Percentiles rank a stretch among this genome's conserved stretches.
phyloP scores from a whole-genome alignment of 73 alveolate genomes.

The Tetrahymena elliotti region DNA sequence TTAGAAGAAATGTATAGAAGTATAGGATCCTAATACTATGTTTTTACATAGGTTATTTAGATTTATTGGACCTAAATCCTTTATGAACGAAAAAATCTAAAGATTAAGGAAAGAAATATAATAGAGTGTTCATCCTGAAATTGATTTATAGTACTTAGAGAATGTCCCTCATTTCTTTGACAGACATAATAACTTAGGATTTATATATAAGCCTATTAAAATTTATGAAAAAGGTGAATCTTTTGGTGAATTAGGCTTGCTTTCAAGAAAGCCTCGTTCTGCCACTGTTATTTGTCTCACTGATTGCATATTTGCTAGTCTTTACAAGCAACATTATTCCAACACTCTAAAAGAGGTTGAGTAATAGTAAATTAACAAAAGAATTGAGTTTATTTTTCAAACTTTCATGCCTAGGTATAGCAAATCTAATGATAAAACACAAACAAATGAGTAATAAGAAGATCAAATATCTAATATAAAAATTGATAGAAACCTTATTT shows the following conservation, averaged over 20 bases:
- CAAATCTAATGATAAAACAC: background rate
- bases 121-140: background rate
- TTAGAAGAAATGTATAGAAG: background rate
- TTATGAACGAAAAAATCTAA: background rate
- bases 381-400: background rate
- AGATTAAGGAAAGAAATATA: background rate
- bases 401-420: background rate
- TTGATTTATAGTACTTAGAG: background rate
- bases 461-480: background rate
- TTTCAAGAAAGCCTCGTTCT: constrained; percentile 19
- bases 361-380: background rate
- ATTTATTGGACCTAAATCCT: background rate
- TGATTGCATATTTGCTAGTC: constrained; percentile 16
- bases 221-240: constrained; percentile 12
- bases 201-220: background rate
- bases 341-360: background rate
- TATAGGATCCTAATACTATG: background rate
- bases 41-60: background rate
- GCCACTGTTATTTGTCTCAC: constrained; percentile 24
- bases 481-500: background rate
- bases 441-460: background rate
- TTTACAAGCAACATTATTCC: background rate
- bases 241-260: constrained; percentile 26
- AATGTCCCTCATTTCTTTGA: background rate
- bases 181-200: background rate